Conservation (phyloP, 2,329 filamentous ascomycete genomes). For the Venturia asperata region DNA sequence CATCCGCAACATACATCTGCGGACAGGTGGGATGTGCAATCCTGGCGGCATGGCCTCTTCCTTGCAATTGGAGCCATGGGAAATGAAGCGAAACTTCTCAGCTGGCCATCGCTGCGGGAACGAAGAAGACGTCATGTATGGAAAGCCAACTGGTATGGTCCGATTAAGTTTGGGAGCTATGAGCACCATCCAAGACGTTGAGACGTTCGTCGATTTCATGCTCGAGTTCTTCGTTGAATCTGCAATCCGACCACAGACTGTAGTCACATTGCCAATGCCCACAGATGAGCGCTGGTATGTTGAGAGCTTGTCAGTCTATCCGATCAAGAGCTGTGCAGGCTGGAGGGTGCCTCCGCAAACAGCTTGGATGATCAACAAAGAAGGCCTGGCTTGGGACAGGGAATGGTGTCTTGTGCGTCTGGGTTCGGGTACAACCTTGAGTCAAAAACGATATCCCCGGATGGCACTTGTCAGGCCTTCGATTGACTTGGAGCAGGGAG, state of each 20-base stretch:
- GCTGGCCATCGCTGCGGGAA: conserved; percentile 77
- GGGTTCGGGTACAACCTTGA: conserved; percentile 76
- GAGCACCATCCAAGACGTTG: conserved; percentile 71
- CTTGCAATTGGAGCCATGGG: conserved; percentile 67
- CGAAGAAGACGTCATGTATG: conserved; percentile 72
- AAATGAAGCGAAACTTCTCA: conserved; percentile 78
- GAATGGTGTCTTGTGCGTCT: conserved; percentile 93
- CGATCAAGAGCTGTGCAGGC: conserved; percentile 88
- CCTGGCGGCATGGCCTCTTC: conserved; percentile 74
- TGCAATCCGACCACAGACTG: background rate
- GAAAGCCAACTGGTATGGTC: conserved; percentile 82
- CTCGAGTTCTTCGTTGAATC: conserved; percentile 38
- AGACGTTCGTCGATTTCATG: conserved; percentile 64
- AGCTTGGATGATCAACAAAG: conserved; percentile 68
- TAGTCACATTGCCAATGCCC: background rate
- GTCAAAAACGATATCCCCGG: conserved; percentile 76
- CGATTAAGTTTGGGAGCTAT: conserved; percentile 83
- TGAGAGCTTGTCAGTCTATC: conserved; percentile 59
- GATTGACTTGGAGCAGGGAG: conserved; percentile 61
- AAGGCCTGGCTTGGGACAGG: conserved; percentile 88
- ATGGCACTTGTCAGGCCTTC: conserved; percentile 78
- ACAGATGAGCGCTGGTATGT: conserved; percentile 25
- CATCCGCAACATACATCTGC: conserved; percentile 71
- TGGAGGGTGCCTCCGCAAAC: conserved; percentile 58
- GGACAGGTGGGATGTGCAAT: conserved; percentile 87